Percentiles rank a stretch among this genome's conserved stretches.
Conservation (phyloP, 768 basidiomycete species). For the Boletellus emodensis region DNA sequence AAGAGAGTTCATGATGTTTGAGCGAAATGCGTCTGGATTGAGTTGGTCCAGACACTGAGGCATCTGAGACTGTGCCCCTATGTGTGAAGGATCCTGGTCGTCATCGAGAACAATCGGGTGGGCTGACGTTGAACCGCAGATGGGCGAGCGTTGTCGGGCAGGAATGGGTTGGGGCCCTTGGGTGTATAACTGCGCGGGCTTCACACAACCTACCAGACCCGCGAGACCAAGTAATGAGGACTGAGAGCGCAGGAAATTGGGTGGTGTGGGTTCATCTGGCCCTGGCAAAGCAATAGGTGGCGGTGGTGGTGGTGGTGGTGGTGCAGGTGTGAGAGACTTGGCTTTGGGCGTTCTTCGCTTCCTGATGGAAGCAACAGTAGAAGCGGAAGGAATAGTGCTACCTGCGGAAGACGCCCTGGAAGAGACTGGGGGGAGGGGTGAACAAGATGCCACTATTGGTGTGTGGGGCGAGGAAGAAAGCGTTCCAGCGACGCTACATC, state of each 20-base stretch:
- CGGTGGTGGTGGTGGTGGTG: slow-evolving; percentile 45
- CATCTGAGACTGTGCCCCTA: slow-evolving; percentile 10
- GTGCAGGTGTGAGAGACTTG: slow-evolving; percentile 42
- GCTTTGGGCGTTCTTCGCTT: slow-evolving; percentile 34
- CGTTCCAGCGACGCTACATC: slow-evolving; percentile 25
- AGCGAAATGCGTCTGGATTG: slow-evolving; percentile 42
- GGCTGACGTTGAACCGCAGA: slow-evolving; percentile 48
- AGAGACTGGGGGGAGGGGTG: slow-evolving; percentile 9
- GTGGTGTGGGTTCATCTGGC: slow-evolving; percentile 55
- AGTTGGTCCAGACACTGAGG: slow-evolving; percentile 26
- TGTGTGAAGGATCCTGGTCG: slow-evolving; percentile 33
- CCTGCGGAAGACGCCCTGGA: slow-evolving; percentile 11
- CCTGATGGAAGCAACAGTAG: slow-evolving; percentile 18
- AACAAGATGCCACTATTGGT: slow-evolving; percentile 7
- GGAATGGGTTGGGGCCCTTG: not conserved
- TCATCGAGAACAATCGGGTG: slow-evolving; percentile 76
- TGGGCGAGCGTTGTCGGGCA: slow-evolving; percentile 36
- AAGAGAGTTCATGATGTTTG: slow-evolving; percentile 58
- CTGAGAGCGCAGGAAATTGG: slow-evolving; percentile 72
- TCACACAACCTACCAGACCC: slow-evolving; percentile 64
- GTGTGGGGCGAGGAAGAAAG: not conserved
- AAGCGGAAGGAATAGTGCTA: not conserved
- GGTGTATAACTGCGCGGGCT: slow-evolving; percentile 39
- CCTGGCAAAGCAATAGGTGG: slow-evolving; percentile 57
- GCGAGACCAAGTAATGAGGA: slow-evolving; percentile 67